Base-by-base conservation (phyloP, 2,329 filamentous ascomycete genomes). In the Myrmaecium sp. region DNA sequence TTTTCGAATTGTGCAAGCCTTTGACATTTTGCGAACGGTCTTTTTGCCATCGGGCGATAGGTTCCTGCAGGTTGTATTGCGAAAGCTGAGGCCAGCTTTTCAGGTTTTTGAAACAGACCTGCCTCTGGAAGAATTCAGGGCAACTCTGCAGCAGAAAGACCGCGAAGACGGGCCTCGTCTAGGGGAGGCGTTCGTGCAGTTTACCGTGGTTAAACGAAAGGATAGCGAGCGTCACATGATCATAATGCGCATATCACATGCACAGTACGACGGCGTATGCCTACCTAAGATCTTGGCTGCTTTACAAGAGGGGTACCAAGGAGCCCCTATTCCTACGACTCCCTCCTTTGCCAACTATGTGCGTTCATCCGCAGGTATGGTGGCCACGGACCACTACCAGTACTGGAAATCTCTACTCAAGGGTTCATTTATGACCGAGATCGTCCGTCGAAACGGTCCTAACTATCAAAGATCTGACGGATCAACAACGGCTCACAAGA, bases 181-280 rank as follows among this genome's bases (percentile, higher is more conserved):
- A 6, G 72, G 71, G 3, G 66, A 69, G 2, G 54, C 65, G 10
- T 74, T 74, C 33, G 58, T 68, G 30, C 66, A 69, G 33, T 72
- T 68, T 54, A n/a, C n/a, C n/a, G 60, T 68, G 36, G 57, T 65
- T 23, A 51, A 69, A 21, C 52, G 54, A 30, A 52, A 52, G 29
- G 46, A 43, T 28, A 37, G 40, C 8, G 52, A 48, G 12, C 41
- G 55, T 7, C 45, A 51, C 5, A 56, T 58, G 23, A 62, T 76
- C 10, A 51, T 65, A 31, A 60, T 74, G 42, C 64, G 72, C 30
- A 62, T 78, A 29, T 76, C 71, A 0, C 73, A 78, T 43, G 67
- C 72, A 1, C 72, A 77, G 36, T 77, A 76, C 40, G 73, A 78
- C 35, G 73, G 74, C 35, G 69, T 77, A 12, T 76, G 66, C 36